Evolutionary conservation across 345 rosid genomes (phyloP).

Genomic region (Rhodamnia argentea): DNA sequence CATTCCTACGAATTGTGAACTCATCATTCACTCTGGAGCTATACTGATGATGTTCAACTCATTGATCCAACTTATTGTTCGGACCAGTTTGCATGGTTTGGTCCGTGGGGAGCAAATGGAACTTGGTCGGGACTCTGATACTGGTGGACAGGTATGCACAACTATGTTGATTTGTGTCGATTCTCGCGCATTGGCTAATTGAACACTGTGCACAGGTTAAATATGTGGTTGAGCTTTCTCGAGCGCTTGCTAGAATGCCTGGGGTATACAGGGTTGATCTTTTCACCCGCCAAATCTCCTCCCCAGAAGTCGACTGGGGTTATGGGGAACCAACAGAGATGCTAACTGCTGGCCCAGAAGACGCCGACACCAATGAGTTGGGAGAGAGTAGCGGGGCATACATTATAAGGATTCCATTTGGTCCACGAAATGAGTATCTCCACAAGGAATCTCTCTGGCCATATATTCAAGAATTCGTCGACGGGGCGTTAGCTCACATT

Average conservation of each 20-base stretch:
- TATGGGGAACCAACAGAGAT: slow-evolving; percentile 98
- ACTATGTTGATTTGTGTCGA: neutral
- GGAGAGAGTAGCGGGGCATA: slow-evolving; percentile 98
- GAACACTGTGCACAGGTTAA: slow-evolving; percentile 44
- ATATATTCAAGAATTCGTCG: slow-evolving; percentile 85
- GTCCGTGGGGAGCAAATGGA: slow-evolving; percentile 98
- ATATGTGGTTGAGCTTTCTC: slow-evolving; percentile 92
- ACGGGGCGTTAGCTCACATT: slow-evolving; percentile 85
- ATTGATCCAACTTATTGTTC: neutral
- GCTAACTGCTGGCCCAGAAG: slow-evolving; percentile 59
- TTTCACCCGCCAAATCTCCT: slow-evolving; percentile 75
- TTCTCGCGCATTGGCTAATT: neutral
- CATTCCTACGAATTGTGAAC: neutral
- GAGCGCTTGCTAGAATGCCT: slow-evolving; percentile 93
- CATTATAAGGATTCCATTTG: slow-evolving; percentile 86
- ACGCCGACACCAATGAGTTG: slow-evolving; percentile 44
- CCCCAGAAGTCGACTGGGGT: slow-evolving; percentile 94
- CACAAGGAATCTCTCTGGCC: slow-evolving; percentile 86
- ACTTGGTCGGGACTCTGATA: slow-evolving; percentile 97
- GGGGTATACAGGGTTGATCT: slow-evolving; percentile 97
- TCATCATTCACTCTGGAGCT: neutral
- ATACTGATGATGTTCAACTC: neutral
- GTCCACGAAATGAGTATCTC: slow-evolving; percentile 80
- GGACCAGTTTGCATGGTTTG: slow-evolving; percentile 76
- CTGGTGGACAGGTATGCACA: slow-evolving; percentile 81